Percentiles rank a stretch among this genome's conserved stretches.
These are phyloP conservation scores for Globisporangium echinulatum DNA, from an alignment of 352 stramenopile genomes.

Conservation along the genomic window DNA sequence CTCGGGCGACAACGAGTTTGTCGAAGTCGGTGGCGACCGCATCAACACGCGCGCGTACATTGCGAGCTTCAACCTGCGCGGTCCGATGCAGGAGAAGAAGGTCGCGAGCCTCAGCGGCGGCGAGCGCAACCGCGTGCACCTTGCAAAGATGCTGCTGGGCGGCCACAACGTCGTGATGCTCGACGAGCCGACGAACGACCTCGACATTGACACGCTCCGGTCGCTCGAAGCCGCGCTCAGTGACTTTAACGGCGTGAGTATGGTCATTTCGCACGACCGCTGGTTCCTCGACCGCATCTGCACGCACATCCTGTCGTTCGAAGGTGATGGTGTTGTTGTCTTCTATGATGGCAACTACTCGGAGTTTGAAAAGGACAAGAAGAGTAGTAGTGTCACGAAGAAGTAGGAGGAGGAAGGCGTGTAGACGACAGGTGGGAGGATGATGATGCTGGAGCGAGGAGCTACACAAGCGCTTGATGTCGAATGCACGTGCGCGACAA, in stretches of 20 bases:
- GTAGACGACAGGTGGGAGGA: background rate
- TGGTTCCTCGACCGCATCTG: conserved; percentile 94
- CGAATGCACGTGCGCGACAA: no score
- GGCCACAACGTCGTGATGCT: conserved; percentile 86
- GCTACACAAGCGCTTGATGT: no score
- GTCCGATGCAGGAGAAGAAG: conserved; percentile 81
- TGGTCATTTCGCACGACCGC: conserved; percentile 95
- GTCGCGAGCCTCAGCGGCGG: conserved; percentile 69
- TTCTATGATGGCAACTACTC: conserved; percentile 88
- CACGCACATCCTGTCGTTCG: conserved; percentile 84
- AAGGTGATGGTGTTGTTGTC: conserved; percentile 54
- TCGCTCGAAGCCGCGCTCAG: conserved; percentile 85
- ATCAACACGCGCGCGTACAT: conserved; percentile 86
- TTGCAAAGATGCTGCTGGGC: conserved; percentile 81
- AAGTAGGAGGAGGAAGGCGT: background rate
- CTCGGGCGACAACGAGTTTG: conserved; percentile 80
- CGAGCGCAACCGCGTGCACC: conserved; percentile 80
- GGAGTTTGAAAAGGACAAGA: conserved; percentile 78
- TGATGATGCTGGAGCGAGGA: no score
- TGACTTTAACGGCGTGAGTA: conserved; percentile 88
- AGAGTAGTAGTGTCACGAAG: conserved; percentile 22
- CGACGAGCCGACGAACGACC: conserved; percentile 85
- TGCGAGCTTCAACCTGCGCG: conserved; percentile 81
- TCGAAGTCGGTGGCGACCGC: conserved; percentile 63
- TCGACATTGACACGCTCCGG: conserved; percentile 80